Conservation (phyloP, 257 asterid species). For the Solanum piurae region DNA sequence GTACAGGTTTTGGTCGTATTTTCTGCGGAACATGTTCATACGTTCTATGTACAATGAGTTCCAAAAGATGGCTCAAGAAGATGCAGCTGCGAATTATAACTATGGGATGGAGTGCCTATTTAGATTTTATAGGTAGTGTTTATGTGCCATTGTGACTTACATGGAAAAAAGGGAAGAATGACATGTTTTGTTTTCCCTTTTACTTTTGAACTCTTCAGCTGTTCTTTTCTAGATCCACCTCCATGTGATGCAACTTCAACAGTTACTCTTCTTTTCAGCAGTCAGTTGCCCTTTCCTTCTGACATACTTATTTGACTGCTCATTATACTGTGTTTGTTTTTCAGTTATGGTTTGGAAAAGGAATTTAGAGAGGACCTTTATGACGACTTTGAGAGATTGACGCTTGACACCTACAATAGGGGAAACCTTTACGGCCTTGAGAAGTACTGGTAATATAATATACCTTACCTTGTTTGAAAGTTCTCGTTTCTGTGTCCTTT, state of each 20-base stretch:
- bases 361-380: slow-evolving; percentile 64
- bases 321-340: not conserved
- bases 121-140: slow-evolving; percentile 77
- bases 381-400: slow-evolving; percentile 65
- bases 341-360: slow-evolving; percentile 88
- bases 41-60: slow-evolving; percentile 87
- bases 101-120: slow-evolving; percentile 90
- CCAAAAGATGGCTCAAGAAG: slow-evolving; percentile 70
- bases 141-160: not conserved
- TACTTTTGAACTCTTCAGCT: not conserved
- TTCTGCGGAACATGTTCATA: slow-evolving; percentile 57
- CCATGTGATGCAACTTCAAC: not conserved
- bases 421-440: slow-evolving; percentile 90
- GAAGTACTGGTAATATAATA: slow-evolving; percentile 59
- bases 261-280: not conserved
- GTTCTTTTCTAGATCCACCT: not conserved
- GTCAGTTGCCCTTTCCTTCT: not conserved
- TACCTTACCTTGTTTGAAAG: not conserved
- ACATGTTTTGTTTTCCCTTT: not conserved
- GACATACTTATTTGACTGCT: not conserved
- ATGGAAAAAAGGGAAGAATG: not conserved
- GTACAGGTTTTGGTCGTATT: slow-evolving; percentile 86
- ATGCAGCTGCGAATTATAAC: slow-evolving; percentile 73
- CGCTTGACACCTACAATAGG: slow-evolving; percentile 51
- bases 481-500: not conserved